These are phyloP conservation scores for Sclerospora graminicola DNA, from an alignment of 352 stramenopile genomes.

Conservation along the genomic window DNA sequence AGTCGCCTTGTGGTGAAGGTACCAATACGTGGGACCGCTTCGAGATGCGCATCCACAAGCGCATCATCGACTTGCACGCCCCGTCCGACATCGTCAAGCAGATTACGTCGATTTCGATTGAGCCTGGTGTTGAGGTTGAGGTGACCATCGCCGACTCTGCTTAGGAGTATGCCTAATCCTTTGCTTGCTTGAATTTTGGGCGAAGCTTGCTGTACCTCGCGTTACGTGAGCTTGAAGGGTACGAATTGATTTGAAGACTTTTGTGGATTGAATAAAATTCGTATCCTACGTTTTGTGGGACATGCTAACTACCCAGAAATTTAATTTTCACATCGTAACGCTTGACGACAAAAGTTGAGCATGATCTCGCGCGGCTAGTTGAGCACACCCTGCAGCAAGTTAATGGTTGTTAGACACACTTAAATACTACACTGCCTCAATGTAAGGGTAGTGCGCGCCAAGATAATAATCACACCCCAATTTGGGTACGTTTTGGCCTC, in stretches of 20 bases:
- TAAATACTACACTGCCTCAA: too few species aligned
- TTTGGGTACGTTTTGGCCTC: too few species aligned
- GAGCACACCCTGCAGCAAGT: too few species aligned
- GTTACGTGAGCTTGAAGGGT: slow-evolving; percentile 18
- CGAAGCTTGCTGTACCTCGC: slow-evolving; percentile 3
- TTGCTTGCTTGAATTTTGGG: slow-evolving; percentile 3
- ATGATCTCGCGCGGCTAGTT: too few species aligned
- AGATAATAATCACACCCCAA: too few species aligned
- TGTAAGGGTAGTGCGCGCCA: too few species aligned
- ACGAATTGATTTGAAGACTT: slow-evolving; percentile 15
- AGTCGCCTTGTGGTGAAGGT: slow-evolving; percentile 96
- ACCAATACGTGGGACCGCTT: slow-evolving; percentile 99
- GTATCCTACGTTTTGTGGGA: slow-evolving; percentile 27
- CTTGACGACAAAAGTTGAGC: too few species aligned
- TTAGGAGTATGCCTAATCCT: slow-evolving; percentile 29
- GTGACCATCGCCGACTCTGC: slow-evolving; percentile 93
- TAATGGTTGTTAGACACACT: too few species aligned
- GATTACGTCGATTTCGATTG: slow-evolving; percentile 99
- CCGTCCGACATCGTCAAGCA: slow-evolving; percentile 99
- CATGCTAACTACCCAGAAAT: too few species aligned
- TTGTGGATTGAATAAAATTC: slow-evolving; percentile 22
- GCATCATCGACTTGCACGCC: slow-evolving; percentile 98
- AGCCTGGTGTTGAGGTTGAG: slow-evolving; percentile 98
- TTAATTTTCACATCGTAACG: too few species aligned
- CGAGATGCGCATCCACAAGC: slow-evolving; percentile 99